phyloP scores from a whole-genome alignment of 202 grass and related monocot genomes.

The Schoenoplectus tabernaemontani region DNA sequence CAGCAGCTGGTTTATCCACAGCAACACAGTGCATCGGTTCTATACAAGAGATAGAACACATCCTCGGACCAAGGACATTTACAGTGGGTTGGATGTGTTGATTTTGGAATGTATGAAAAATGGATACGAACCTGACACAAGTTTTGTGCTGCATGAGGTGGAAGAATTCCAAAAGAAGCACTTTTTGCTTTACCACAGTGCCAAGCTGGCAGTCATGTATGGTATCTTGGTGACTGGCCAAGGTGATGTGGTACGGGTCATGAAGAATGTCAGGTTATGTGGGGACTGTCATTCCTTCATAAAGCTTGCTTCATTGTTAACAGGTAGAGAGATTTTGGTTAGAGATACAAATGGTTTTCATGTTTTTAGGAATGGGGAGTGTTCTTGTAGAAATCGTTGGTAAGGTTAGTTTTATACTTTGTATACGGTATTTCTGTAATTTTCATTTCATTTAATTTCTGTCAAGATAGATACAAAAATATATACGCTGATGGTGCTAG shows the following conservation, averaged over 20 bases:
- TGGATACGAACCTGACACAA: slow-evolving; percentile 77
- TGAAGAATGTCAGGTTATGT: slow-evolving; percentile 80
- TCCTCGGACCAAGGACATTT: slow-evolving; percentile 60
- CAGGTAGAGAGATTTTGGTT: slow-evolving; percentile 47
- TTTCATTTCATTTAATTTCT: background rate
- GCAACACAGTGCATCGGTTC: slow-evolving; percentile 54
- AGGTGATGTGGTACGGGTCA: slow-evolving; percentile 28
- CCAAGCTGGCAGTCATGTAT: slow-evolving; percentile 64
- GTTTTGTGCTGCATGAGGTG: slow-evolving; percentile 79
- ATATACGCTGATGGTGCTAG: background rate
- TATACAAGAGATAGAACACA: slow-evolving; percentile 72
- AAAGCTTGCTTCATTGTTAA: slow-evolving; percentile 33
- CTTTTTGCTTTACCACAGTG: slow-evolving; percentile 87
- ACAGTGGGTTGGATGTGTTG: slow-evolving; percentile 65
- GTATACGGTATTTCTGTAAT: slow-evolving; percentile 18
- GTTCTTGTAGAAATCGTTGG: slow-evolving; percentile 58
- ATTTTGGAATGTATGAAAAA: too few species aligned
- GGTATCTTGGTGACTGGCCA: slow-evolving; percentile 43
- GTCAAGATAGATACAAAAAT: background rate
- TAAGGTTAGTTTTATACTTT: slow-evolving; percentile 17
- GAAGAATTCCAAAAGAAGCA: slow-evolving; percentile 87
- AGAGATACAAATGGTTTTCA: slow-evolving; percentile 89
- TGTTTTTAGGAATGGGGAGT: slow-evolving; percentile 51
- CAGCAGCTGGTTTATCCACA: slow-evolving; percentile 60
- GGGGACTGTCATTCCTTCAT: slow-evolving; percentile 82